Percentiles rank a stretch among this genome's conserved stretches.
Evolutionary conservation across 1,139 yeast genomes (phyloP).

Genomic region (Candida sp.): DNA sequence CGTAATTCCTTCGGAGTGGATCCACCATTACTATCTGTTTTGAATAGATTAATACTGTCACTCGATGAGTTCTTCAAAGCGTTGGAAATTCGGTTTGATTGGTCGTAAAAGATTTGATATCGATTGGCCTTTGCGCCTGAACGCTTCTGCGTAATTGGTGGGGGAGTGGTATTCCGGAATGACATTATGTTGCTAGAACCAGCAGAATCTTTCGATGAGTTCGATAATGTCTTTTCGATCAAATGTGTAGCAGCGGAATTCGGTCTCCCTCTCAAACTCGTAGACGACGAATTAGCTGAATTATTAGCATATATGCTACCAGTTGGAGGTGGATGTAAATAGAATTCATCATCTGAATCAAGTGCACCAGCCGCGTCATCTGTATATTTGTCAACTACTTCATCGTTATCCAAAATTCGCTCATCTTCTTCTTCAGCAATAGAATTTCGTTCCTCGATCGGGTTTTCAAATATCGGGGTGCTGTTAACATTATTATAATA

Average conservation of each 20-base stretch:
- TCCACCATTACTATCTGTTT: slow-evolving; percentile 16
- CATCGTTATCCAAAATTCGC: background rate
- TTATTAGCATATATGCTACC: slow-evolving; percentile 24
- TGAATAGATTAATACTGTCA: slow-evolving; percentile 35
- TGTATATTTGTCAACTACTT: background rate
- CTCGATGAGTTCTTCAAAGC: slow-evolving; percentile 43
- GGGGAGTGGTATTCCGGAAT: background rate
- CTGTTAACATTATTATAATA: slow-evolving; percentile 18
- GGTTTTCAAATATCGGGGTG: slow-evolving; percentile 24
- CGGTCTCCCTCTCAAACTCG: slow-evolving; percentile 23
- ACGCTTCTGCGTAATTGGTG: slow-evolving; percentile 26
- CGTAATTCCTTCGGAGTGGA: background rate
- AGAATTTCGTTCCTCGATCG: slow-evolving; percentile 28
- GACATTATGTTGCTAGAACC: slow-evolving; percentile 7
- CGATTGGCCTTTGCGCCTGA: slow-evolving; percentile 49
- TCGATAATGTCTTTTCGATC: slow-evolving; percentile 33
- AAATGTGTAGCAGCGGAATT: slow-evolving; percentile 9
- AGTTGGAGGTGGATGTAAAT: slow-evolving; percentile 12
- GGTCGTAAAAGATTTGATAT: slow-evolving; percentile 50
- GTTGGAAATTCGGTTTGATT: slow-evolving; percentile 41
- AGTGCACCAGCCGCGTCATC: slow-evolving; percentile 16
- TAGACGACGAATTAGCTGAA: slow-evolving; percentile 33
- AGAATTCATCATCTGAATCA: slow-evolving; percentile 7
- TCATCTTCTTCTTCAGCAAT: slow-evolving; percentile 19
- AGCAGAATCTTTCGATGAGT: slow-evolving; percentile 29